Conservation (phyloP, 2,329 filamentous ascomycete genomes). For the Penicillium psychrosexuale region DNA sequence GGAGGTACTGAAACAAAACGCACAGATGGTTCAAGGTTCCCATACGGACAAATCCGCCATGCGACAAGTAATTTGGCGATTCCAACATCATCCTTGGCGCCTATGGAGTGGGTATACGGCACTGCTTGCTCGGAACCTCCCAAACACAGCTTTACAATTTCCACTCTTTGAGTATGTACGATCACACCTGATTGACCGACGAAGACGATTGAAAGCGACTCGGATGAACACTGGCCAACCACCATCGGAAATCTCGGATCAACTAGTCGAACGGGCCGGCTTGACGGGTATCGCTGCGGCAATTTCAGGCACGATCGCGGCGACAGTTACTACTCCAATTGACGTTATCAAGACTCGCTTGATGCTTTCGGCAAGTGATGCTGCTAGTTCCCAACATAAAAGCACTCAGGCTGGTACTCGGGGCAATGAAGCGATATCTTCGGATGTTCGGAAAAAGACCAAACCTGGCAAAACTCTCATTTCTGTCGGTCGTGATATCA, state of each 20-base stretch:
- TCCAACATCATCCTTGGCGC: slow-evolving; percentile 55
- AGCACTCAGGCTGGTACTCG: background rate
- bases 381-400: background rate
- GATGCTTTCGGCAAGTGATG: slow-evolving; percentile 65
- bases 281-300: slow-evolving; percentile 74
- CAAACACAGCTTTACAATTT: slow-evolving; percentile 85
- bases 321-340: slow-evolving; percentile 79
- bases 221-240: background rate
- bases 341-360: slow-evolving; percentile 88
- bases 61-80: slow-evolving; percentile 55
- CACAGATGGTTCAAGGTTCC: slow-evolving; percentile 66
- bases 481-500: slow-evolving; percentile 63
- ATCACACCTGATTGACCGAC: slow-evolving; percentile 47
- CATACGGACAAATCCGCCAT: slow-evolving; percentile 45
- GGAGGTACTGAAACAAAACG: slow-evolving; percentile 91
- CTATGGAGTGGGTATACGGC: slow-evolving; percentile 73
- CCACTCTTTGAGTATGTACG: slow-evolving; percentile 77
- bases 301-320: slow-evolving; percentile 68
- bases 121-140: slow-evolving; percentile 76
- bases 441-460: background rate
- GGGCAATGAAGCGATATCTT: background rate
- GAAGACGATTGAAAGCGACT: slow-evolving; percentile 33
- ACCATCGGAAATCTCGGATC: slow-evolving; percentile 18
- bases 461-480: slow-evolving; percentile 47
- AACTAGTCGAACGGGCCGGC: slow-evolving; percentile 62